Conservation (phyloP, 306 rosid genomes). For the Fagus sylvatica region DNA sequence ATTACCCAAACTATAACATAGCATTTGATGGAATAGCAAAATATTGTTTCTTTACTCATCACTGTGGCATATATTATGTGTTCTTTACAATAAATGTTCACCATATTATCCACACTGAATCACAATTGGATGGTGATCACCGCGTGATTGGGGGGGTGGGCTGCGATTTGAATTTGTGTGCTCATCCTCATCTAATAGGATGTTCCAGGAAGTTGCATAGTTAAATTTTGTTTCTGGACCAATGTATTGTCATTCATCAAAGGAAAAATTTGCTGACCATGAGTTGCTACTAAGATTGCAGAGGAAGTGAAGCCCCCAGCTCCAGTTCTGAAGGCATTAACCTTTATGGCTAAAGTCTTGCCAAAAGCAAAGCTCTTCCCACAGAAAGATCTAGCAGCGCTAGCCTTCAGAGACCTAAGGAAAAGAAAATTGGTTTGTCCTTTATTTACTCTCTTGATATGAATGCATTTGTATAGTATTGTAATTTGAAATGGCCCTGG, state of each 20-base stretch:
- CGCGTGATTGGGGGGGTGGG: not conserved
- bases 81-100: not conserved
- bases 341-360: constrained; percentile 55
- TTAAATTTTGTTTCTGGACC: not conserved
- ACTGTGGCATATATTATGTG: not conserved
- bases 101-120: not conserved
- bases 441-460: constrained; percentile 8
- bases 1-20: not conserved
- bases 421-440: constrained; percentile 80
- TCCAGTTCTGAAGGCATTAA: constrained; percentile 53
- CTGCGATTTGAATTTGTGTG: not conserved
- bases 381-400: constrained; percentile 53
- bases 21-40: not conserved
- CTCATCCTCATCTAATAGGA: not conserved
- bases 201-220: not conserved
- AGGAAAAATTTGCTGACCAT: constrained; percentile 41
- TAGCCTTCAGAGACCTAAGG: constrained; percentile 65
- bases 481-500: not conserved
- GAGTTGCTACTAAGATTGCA: constrained; percentile 65
- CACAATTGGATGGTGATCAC: not conserved
- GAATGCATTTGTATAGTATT: not conserved
- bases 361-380: constrained; percentile 87
- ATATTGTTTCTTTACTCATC: not conserved
- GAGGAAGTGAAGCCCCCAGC: constrained; percentile 72
- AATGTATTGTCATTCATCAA: not conserved